phyloP scores from a whole-genome alignment of 352 stramenopile species.

The Pythium myriotylum region DNA sequence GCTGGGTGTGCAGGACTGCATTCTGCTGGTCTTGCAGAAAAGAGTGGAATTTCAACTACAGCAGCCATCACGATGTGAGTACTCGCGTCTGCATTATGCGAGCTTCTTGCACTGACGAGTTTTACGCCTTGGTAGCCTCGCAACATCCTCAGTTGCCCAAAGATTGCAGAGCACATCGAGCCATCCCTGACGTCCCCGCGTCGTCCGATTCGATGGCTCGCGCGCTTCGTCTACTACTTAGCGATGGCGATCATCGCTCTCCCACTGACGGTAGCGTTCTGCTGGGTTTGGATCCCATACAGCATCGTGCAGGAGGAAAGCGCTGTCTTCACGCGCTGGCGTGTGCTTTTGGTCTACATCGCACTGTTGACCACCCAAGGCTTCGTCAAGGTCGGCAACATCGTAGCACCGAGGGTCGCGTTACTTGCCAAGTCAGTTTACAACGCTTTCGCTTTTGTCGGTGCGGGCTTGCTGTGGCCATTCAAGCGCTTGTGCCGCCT shows the following conservation, averaged over 20 bases:
- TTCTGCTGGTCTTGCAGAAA: not conserved
- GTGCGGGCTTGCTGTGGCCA: no score
- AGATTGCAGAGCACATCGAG: no score
- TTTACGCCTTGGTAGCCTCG: no score
- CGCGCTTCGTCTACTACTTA: not conserved
- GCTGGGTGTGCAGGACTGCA: conserved; percentile 9
- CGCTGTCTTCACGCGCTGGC: not conserved
- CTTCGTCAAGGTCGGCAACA: not conserved
- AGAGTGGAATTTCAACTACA: not conserved
- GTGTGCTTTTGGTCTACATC: not conserved
- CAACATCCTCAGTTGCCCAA: no score
- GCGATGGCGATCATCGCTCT: not conserved
- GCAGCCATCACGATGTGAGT: not conserved
- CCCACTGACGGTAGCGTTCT: conserved; percentile 3
- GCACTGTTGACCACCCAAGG: not conserved
- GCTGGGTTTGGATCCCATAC: conserved; percentile 14
- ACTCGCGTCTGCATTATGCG: not conserved
- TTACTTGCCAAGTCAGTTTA: not conserved
- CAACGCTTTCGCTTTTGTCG: no score
- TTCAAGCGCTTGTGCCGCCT: no score
- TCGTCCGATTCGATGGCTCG: not conserved
- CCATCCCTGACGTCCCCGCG: no score
- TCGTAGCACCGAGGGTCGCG: not conserved
- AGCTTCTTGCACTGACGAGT: not conserved
- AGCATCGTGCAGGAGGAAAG: not conserved